Evolutionary conservation across 345 rosid genomes (phyloP), one percentile per base, ranked within the genome.

Genomic region (Geranium brycei): DNA sequence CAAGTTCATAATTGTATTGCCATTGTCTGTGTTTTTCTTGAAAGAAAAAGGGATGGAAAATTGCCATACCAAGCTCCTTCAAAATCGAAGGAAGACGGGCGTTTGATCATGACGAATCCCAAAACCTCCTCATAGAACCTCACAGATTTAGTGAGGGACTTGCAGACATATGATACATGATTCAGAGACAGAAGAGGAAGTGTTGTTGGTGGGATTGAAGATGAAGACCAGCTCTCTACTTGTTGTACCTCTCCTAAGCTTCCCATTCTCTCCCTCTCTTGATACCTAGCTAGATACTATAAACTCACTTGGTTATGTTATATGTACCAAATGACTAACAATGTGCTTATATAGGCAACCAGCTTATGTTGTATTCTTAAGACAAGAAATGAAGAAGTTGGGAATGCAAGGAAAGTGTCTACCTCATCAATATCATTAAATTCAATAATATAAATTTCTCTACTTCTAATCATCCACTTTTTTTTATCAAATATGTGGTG

Each of bases 11-110:
- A 23, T 23, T 23, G 28, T 23, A 23, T 23, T 23, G 28, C 28
- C 28, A 23, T 23, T 23, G 28, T 23, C 28, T 23, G 28, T 23
- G 28, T 23, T 23, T 23, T 23, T 23, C 1, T 23, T 23, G 28
- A 23, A 23, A 23, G 28, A 0, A 23, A 23, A 23, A 23, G 41
- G 19, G 23, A 16, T 57, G 23, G 31, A n/a, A n/a, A 16, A 38
- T 8, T 0, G 31, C 40, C 68, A 55, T 78, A 81, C 82, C 85
- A 78, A 58, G 82, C 85, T 59, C 85, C 85, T 71, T 78, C 79
- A 63, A 74, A 81, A 30, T 81, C 6, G 66, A 81, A 81, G 60
- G 82, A 81, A 60, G 80, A 78, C 7, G 85, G 85, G 18, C 85
- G 70, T 67, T 81, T 76, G 75, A 78, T 76, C 69, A 76, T 71